These are phyloP conservation scores for Solanum hybrid DNA, from an alignment of 305 asterid genomes.

Conservation along the genomic window DNA sequence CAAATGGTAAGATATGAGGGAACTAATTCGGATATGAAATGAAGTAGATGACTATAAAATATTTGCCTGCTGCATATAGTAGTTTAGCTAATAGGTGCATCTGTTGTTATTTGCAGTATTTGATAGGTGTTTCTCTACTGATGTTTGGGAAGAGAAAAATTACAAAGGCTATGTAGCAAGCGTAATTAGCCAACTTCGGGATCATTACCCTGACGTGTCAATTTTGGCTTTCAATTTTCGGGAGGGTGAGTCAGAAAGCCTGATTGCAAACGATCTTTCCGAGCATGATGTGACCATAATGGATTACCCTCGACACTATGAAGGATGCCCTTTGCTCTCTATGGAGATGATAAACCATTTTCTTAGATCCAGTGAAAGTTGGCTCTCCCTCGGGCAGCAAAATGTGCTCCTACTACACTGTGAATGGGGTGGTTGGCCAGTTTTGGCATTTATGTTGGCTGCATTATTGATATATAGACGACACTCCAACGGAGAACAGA, in stretches of 20 bases:
- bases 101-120: constrained; percentile 38
- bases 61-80: background rate
- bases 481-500: constrained; percentile 40
- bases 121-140: constrained; percentile 53
- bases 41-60: background rate
- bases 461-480: constrained; percentile 41
- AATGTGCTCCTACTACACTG: constrained; percentile 58
- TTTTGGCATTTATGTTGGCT: constrained; percentile 49
- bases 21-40: background rate
- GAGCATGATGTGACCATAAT: constrained; percentile 35
- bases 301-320: constrained; percentile 38
- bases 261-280: constrained; percentile 24
- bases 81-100: background rate
- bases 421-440: constrained; percentile 39
- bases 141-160: constrained; percentile 26
- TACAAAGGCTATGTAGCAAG: constrained; percentile 32
- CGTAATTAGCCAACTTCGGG: constrained; percentile 37
- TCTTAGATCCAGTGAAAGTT: constrained; percentile 37
- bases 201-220: constrained; percentile 45
- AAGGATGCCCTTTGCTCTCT: constrained; percentile 38
- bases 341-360: constrained; percentile 56
- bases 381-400: constrained; percentile 41
- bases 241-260: constrained; percentile 28
- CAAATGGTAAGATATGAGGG: background rate
- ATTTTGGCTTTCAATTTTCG: constrained; percentile 53